phyloP scores from a whole-genome alignment of 805 yeast genomes.

The Candida rishiriensis region DNA sequence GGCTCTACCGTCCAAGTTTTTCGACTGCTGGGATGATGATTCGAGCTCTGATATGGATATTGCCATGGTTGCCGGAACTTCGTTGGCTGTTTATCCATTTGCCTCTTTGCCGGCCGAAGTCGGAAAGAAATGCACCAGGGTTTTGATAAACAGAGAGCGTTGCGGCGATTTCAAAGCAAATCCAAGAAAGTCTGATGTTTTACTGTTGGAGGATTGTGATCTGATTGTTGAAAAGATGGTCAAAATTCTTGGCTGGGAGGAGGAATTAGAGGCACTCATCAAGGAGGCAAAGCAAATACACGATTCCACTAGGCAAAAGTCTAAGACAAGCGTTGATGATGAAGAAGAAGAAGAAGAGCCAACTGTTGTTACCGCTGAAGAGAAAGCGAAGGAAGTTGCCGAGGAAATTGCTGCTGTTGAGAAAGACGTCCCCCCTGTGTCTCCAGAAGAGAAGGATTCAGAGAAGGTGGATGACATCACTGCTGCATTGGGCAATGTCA shows the following conservation, averaged over 20 bases:
- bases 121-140: conserved; percentile 43
- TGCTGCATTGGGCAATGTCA: conserved; percentile 11
- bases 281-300: conserved; percentile 19
- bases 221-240: conserved; percentile 52
- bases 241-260: conserved; percentile 57
- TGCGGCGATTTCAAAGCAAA: conserved; percentile 67
- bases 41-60: conserved; percentile 49
- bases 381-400: conserved; percentile 24
- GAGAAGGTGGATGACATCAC: conserved; percentile 17
- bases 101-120: conserved; percentile 76
- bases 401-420: conserved; percentile 24
- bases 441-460: conserved; percentile 8
- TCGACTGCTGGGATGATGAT: conserved; percentile 61
- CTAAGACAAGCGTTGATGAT: conserved; percentile 5
- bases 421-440: conserved; percentile 6
- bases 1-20: conserved; percentile 66
- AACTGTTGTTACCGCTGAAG: conserved; percentile 13
- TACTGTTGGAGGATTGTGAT: conserved; percentile 64
- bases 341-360: conserved; percentile 6
- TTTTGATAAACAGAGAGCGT: conserved; percentile 65
- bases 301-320: conserved; percentile 5
- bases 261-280: conserved; percentile 44
- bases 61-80: conserved; percentile 89
- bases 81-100: conserved; percentile 86
- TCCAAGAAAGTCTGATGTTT: conserved; percentile 55